These are phyloP conservation scores for Tillandsia leiboldiana DNA, from an alignment of 176 grass and related monocot genomes.

Conservation along the genomic window DNA sequence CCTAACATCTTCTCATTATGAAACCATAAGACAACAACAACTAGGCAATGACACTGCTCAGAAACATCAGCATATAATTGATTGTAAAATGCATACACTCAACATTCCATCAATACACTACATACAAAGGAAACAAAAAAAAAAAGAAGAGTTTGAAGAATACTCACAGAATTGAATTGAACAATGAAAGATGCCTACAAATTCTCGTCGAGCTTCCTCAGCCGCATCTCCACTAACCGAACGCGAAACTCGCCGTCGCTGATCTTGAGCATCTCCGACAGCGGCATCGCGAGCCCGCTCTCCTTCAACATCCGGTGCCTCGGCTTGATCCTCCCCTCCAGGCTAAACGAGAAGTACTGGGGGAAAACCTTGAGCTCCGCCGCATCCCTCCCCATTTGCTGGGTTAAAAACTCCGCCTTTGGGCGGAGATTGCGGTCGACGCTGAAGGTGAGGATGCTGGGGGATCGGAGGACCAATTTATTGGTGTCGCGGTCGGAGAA, in stretches of 20 bases:
- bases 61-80: too few species aligned
- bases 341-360: conserved; percentile 25
- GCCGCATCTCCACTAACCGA: conserved; percentile 16
- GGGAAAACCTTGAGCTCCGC: conserved; percentile 21
- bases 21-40: too few species aligned
- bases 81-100: background rate
- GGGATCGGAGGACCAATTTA: conserved; percentile 18
- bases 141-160: background rate
- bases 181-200: background rate
- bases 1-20: too few species aligned
- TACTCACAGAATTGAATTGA: conserved; percentile 10
- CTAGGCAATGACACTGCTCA: too few species aligned
- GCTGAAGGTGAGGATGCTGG: conserved; percentile 19
- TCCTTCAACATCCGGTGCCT: conserved; percentile 13
- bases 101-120: background rate
- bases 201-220: background rate
- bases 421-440: conserved; percentile 23
- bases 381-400: conserved; percentile 19
- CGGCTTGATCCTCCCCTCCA: conserved; percentile 24
- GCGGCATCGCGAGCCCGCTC: conserved; percentile 9
- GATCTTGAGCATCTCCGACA: conserved; percentile 20
- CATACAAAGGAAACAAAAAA: background rate
- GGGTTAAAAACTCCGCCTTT: conserved; percentile 17
- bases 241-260: conserved; percentile 16
- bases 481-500: conserved; percentile 11